Percentiles rank a stretch among this genome's conserved stretches.
phyloP scores from a whole-genome alignment of 805 yeast genomes.

The Metschnikowia corniflorae region DNA sequence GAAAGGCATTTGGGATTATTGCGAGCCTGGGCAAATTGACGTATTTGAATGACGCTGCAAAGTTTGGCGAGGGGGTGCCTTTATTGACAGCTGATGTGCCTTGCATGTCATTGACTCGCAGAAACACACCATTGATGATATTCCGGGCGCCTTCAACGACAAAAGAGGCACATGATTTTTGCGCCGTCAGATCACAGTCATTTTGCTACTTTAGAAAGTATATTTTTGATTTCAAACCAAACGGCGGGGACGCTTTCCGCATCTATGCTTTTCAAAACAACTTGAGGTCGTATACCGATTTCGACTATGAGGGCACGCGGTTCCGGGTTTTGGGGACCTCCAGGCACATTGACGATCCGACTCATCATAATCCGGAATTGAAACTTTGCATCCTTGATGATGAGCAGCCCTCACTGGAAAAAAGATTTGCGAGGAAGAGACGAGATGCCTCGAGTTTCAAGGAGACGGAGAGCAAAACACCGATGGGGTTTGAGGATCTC shows the following conservation, averaged over 20 bases:
- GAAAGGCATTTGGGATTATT: too few relatives aligned
- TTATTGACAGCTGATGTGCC: slow-evolving; percentile 35
- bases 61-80: too few relatives aligned
- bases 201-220: slow-evolving; percentile 26
- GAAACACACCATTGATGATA: slow-evolving; percentile 31
- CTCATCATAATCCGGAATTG: slow-evolving; percentile 29
- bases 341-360: slow-evolving; percentile 23
- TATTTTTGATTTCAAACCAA: slow-evolving; percentile 25
- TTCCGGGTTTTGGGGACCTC: slow-evolving; percentile 39
- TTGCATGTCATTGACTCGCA: slow-evolving; percentile 33
- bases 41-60: too few relatives aligned
- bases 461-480: too few relatives aligned
- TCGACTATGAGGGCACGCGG: slow-evolving; percentile 32
- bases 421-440: slow-evolving; percentile 28
- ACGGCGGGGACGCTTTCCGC: slow-evolving; percentile 17
- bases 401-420: slow-evolving; percentile 33
- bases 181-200: slow-evolving; percentile 29
- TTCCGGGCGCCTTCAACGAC: slow-evolving; percentile 26
- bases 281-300: slow-evolving; percentile 37
- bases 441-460: too few relatives aligned
- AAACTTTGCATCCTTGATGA: slow-evolving; percentile 33
- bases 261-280: slow-evolving; percentile 33
- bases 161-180: slow-evolving; percentile 18
- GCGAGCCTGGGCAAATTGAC: too few relatives aligned
- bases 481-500: too few relatives aligned